Evolutionary conservation across 2,329 filamentous ascomycete species (phyloP).

Genomic region (Davidsoniella eucalypti): DNA sequence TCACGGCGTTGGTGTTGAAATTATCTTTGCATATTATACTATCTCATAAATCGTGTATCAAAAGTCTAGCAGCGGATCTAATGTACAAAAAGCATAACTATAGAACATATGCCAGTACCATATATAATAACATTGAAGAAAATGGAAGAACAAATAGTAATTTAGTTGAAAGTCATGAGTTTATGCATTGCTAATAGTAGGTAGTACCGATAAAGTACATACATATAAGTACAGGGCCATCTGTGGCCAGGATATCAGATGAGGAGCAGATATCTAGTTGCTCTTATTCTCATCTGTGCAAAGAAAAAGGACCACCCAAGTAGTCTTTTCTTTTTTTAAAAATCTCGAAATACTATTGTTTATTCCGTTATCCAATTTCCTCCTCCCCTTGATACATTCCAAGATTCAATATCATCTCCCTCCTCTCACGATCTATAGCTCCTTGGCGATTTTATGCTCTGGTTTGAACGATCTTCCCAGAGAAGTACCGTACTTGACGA

Average conservation of each 20-base stretch:
- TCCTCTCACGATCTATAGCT: constrained; percentile 1
- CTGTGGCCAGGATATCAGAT: no score
- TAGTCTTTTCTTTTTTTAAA: background rate
- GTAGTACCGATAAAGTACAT: constrained; percentile 3
- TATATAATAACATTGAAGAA: background rate
- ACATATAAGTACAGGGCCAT: constrained; percentile 7
- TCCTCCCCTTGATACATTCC: background rate
- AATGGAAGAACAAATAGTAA: background rate
- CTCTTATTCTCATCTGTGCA: background rate
- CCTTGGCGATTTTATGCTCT: constrained; percentile 14
- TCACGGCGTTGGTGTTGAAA: background rate
- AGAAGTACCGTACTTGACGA: constrained; percentile 19
- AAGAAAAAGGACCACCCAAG: background rate
- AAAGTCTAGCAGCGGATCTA: background rate
- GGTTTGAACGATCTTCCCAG: constrained; percentile 11
- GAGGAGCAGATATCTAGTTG: background rate
- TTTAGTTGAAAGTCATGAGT: background rate
- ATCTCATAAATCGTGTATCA: background rate
- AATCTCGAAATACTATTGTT: background rate
- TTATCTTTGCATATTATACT: background rate
- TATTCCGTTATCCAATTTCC: background rate
- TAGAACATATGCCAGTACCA: no score
- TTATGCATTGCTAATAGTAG: no score
- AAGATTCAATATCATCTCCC: background rate
- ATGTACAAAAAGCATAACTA: background rate